These are phyloP conservation scores for Musa balbisiana DNA, from an alignment of 202 grass and related monocot genomes.

Conservation along the genomic window DNA sequence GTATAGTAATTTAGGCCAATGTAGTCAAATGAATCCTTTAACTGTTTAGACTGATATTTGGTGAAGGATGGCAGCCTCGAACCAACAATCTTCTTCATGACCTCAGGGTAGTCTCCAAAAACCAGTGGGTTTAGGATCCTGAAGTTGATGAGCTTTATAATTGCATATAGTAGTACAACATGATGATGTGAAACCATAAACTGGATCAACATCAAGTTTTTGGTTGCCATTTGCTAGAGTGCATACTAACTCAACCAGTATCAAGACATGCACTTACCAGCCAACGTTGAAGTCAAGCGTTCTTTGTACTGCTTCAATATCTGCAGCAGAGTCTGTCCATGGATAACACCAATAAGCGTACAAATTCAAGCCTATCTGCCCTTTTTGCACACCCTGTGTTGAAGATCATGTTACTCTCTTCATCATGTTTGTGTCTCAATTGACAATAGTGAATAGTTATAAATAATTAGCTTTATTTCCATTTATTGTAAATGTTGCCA, in stretches of 20 bases:
- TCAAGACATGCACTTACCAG: slow-evolving; percentile 38
- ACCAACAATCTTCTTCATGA: slow-evolving; percentile 57
- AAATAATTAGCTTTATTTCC: neutral
- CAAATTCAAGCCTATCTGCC: slow-evolving; percentile 55
- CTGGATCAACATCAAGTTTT: too few relatives aligned
- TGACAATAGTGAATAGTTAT: neutral
- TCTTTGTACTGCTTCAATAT: slow-evolving; percentile 48
- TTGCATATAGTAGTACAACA: too few relatives aligned
- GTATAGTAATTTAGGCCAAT: slow-evolving; percentile 70
- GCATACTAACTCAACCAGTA: neutral
- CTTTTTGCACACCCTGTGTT: slow-evolving; percentile 50
- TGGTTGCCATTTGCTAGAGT: neutral
- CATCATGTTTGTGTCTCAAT: neutral
- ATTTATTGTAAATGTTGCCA: too few relatives aligned
- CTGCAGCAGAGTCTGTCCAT: slow-evolving; percentile 41
- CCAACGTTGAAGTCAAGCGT: slow-evolving; percentile 41
- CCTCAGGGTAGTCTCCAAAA: slow-evolving; percentile 53
- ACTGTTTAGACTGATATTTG: slow-evolving; percentile 36
- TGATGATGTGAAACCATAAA: too few relatives aligned
- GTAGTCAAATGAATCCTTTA: slow-evolving; percentile 60
- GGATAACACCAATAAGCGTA: slow-evolving; percentile 51
- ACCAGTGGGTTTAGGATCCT: slow-evolving; percentile 64
- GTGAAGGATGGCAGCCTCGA: slow-evolving; percentile 62
- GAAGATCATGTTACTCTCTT: neutral
- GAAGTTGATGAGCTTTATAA: neutral